These are phyloP conservation scores for Ogataea nitratoaversa DNA, from an alignment of 805 yeast species.

Conservation along the genomic window DNA sequence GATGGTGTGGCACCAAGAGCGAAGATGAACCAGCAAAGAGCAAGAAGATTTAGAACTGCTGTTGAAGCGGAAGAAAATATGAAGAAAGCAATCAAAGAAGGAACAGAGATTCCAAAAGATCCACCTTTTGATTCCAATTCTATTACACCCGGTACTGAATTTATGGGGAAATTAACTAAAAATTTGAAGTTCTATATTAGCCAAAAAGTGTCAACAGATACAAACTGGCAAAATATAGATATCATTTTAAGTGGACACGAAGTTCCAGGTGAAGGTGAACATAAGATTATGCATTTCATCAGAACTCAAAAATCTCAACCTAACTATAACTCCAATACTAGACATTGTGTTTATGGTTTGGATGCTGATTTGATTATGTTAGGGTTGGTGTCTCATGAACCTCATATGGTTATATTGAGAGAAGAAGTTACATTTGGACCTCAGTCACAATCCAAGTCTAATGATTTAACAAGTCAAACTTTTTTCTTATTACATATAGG, in stretches of 20 bases:
- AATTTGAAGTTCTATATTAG: slow-evolving; percentile 84
- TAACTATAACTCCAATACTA: slow-evolving; percentile 69
- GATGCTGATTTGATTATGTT: slow-evolving; percentile 96
- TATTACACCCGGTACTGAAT: slow-evolving; percentile 96
- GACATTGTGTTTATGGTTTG: slow-evolving; percentile 93
- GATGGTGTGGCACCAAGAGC: slow-evolving; percentile 99
- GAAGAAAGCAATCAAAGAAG: slow-evolving; percentile 67
- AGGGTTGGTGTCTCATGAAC: slow-evolving; percentile 88
- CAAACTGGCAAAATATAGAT: slow-evolving; percentile 77
- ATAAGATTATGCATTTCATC: slow-evolving; percentile 91
- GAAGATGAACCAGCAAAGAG: slow-evolving; percentile 96
- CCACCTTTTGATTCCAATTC: slow-evolving; percentile 88
- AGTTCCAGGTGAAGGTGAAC: slow-evolving; percentile 99
- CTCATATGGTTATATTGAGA: slow-evolving; percentile 90
- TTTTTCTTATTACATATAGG: slow-evolving; percentile 83
- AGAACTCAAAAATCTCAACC: slow-evolving; percentile 73
- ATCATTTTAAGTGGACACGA: slow-evolving; percentile 88
- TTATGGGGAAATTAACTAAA: slow-evolving; percentile 83
- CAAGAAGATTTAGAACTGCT: slow-evolving; percentile 93
- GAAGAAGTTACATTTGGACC: slow-evolving; percentile 91
- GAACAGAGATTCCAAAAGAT: slow-evolving; percentile 73
- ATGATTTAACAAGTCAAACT: slow-evolving; percentile 66
- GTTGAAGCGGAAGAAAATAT: slow-evolving; percentile 82
- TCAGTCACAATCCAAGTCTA: slow-evolving; percentile 29
- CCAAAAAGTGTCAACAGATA: slow-evolving; percentile 80